A percentile compares a stretch with the other conserved stretches of the same genome.
phyloP scores from a whole-genome alignment of 495 filamentous ascomycete genomes.

The Daldinia childiae region DNA sequence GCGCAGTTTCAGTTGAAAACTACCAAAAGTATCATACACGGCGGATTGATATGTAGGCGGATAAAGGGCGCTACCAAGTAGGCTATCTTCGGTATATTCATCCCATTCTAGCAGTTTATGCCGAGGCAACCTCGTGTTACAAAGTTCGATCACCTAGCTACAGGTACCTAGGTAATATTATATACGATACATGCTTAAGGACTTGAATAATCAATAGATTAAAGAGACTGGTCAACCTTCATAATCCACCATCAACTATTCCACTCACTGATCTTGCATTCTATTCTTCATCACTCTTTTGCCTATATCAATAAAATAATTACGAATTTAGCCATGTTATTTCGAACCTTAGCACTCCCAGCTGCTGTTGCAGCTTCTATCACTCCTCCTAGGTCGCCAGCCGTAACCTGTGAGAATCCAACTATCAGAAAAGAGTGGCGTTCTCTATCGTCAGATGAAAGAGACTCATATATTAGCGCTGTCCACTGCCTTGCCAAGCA shows the following conservation, averaged over 20 bases:
- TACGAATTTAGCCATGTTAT: neutral
- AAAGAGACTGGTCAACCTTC: neutral
- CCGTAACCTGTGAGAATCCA: neutral
- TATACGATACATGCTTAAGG: neutral
- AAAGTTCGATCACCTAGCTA: neutral
- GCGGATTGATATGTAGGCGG: neutral
- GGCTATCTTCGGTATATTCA: neutral
- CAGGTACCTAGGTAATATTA: neutral
- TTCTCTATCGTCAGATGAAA: neutral
- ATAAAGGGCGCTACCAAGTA: neutral
- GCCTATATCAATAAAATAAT: neutral
- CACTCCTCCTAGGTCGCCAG: neutral
- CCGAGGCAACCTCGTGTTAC: neutral
- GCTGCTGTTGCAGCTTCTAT: neutral
- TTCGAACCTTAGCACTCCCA: neutral
- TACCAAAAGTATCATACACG: neutral
- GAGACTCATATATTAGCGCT: neutral
- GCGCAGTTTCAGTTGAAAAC: neutral
- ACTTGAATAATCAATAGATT: neutral
- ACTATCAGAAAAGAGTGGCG: neutral
- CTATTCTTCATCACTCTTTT: neutral
- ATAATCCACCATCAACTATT: neutral
- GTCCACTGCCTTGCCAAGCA: neutral
- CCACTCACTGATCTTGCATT: neutral
- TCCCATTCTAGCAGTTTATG: neutral